Evolutionary conservation across 2,329 filamentous ascomycete genomes (phyloP).

Genomic region (Xylaria digitata): DNA sequence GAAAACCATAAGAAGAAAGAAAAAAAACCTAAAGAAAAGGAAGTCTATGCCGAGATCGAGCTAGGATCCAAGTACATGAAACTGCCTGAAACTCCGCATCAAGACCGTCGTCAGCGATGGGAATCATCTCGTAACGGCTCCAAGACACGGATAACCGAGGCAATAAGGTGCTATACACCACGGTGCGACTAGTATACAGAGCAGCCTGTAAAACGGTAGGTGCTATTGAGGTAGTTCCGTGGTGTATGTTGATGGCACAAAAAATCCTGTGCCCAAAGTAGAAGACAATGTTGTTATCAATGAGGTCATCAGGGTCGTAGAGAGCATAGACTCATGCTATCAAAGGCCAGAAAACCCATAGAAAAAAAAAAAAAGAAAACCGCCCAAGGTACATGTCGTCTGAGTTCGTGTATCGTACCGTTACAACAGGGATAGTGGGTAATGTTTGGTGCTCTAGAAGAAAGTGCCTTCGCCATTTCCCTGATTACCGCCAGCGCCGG

Average conservation of each 20-base stretch:
- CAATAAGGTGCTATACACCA: slow-evolving; percentile 41
- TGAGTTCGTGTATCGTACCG: slow-evolving; percentile 49
- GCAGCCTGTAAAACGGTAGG: slow-evolving; percentile 43
- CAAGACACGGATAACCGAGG: slow-evolving; percentile 33
- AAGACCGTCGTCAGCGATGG: slow-evolving; percentile 29
- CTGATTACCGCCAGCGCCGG: slow-evolving; percentile 41
- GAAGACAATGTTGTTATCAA: slow-evolving; percentile 40
- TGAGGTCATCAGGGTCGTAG: slow-evolving; percentile 49
- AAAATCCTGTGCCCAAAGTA: slow-evolving; percentile 38
- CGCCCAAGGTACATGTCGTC: slow-evolving; percentile 43
- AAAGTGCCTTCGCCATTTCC: slow-evolving; percentile 43
- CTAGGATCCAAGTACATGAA: slow-evolving; percentile 47
- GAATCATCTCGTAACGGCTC: slow-evolving; percentile 36
- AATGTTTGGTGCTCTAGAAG: slow-evolving; percentile 45
- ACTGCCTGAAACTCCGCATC: slow-evolving; percentile 38
- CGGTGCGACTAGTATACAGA: slow-evolving; percentile 50
- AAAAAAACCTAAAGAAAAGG: slow-evolving; percentile 35
- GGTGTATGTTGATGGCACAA: slow-evolving; percentile 34
- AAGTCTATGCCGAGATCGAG: slow-evolving; percentile 47
- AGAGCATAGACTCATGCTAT: slow-evolving; percentile 50
- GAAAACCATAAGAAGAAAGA: slow-evolving; percentile 36
- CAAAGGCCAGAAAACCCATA: slow-evolving; percentile 44
- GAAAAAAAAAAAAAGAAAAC: slow-evolving; percentile 43
- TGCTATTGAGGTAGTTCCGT: slow-evolving; percentile 43
- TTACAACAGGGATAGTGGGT: slow-evolving; percentile 44